Conservation (phyloP, 1,284 basidiomycete genomes). For the Veloboletus limbatus region DNA sequence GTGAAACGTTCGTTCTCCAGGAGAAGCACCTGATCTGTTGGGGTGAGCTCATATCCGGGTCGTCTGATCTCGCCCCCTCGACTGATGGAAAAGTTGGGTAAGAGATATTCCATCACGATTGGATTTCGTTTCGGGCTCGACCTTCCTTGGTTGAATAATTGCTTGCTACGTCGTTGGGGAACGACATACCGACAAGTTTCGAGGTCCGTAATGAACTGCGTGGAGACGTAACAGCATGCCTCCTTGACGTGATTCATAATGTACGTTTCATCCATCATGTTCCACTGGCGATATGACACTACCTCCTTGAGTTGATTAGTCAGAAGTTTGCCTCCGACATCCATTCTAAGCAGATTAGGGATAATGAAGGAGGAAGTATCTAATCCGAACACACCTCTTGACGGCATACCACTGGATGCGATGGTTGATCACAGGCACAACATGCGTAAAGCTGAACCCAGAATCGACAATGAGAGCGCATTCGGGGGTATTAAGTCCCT, state of each 20-base stretch:
- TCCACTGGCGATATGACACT: slow-evolving; percentile 93
- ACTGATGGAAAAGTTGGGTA: slow-evolving; percentile 82
- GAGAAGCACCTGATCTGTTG: slow-evolving; percentile 76
- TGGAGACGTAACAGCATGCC: slow-evolving; percentile 83
- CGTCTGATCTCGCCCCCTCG: slow-evolving; percentile 66
- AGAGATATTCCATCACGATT: slow-evolving; percentile 83
- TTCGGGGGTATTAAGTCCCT: slow-evolving; percentile 56
- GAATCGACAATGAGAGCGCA: slow-evolving; percentile 84
- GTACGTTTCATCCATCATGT: slow-evolving; percentile 95
- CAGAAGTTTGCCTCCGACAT: slow-evolving; percentile 90
- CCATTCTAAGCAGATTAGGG: slow-evolving; percentile 57
- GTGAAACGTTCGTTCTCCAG: slow-evolving; percentile 91
- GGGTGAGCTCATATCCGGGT: slow-evolving; percentile 48
- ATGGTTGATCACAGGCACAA: slow-evolving; percentile 82
- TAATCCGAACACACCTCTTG: slow-evolving; percentile 56
- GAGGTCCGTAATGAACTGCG: slow-evolving; percentile 69
- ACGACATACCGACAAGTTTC: slow-evolving; percentile 72
- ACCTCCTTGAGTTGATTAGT: slow-evolving; percentile 95
- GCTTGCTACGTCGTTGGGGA: slow-evolving; percentile 15
- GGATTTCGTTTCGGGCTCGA: slow-evolving; percentile 52
- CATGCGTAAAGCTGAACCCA: slow-evolving; percentile 91
- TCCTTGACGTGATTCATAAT: slow-evolving; percentile 92
- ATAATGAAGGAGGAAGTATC: slow-evolving; percentile 18
- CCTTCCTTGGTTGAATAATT: slow-evolving; percentile 34
- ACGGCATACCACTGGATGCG: slow-evolving; percentile 76